These are phyloP conservation scores for Trichosporon asahii DNA, from an alignment of 1,284 basidiomycete species.

Conservation along the genomic window DNA sequence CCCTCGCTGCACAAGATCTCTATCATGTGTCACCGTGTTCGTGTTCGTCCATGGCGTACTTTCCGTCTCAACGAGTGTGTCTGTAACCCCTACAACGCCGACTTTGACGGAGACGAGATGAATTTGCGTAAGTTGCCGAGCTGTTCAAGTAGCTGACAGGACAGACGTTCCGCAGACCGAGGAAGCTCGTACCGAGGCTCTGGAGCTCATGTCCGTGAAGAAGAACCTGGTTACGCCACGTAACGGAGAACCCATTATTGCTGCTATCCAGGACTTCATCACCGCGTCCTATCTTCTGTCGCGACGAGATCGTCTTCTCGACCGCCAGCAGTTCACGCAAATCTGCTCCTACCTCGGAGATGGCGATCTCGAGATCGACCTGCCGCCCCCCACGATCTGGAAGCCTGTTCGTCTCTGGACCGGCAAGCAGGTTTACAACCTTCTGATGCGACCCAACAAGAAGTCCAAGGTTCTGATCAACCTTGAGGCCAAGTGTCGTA, in stretches of 20 bases:
- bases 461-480: conserved; percentile 82
- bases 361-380: conserved; percentile 85
- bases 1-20: conserved; percentile 97
- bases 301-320: conserved; percentile 86
- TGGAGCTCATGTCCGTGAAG: conserved; percentile 97
- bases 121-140: conserved; percentile 72
- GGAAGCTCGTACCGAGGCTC: conserved; percentile 94
- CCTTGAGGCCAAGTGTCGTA: conserved; percentile 94
- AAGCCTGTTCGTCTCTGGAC: conserved; percentile 95
- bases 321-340: conserved; percentile 92
- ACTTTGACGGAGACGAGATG: conserved; percentile 99
- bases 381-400: conserved; percentile 91
- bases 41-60: conserved; percentile 91
- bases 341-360: conserved; percentile 94
- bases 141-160: conserved; percentile 12
- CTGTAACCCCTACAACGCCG: conserved; percentile 98
- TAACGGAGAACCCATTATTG: conserved; percentile 97
- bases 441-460: conserved; percentile 93
- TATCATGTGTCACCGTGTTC: conserved; percentile 95
- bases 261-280: conserved; percentile 98
- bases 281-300: conserved; percentile 96
- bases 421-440: conserved; percentile 96
- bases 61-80: conserved; percentile 99
- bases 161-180: conserved; percentile 97
- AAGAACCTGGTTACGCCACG: conserved; percentile 95